Evolutionary conservation across 768 basidiomycete species (phyloP), one percentile per base, ranked within the genome.

Genomic region (Russula sp.): DNA sequence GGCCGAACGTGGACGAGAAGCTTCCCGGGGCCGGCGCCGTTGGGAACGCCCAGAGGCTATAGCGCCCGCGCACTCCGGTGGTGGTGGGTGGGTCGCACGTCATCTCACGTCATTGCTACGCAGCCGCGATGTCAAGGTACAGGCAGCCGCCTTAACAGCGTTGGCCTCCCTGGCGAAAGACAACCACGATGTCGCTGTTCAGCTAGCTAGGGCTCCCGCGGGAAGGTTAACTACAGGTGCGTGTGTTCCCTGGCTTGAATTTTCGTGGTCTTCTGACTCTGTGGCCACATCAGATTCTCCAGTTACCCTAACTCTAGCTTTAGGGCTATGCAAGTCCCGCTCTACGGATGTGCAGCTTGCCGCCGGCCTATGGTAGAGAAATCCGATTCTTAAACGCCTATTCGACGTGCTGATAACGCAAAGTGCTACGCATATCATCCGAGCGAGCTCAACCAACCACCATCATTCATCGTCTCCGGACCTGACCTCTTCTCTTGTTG

Each of bases 161-260:
- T 76, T 93, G 28, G 88, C 85, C 2, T 79, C 88, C 1, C 74
- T 93, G 10, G 80, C 82, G 9, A 84, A 83, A 68, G 89, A 91
- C 59, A 89, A 85, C 59, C 70, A 78, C 0, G 65, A 74, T 5
- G 76, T 90, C 0, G 84, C 88, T 4, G 71, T 66, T 13, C 78
- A 76, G 0, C 73, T 91, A 5, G 72, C 76, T 2, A 87, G 79
- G 64, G 34, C 62, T n/a, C 36, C 64, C 49, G 56, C 24, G n/a
- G 61, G 54, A 57, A 49, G 56, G 49, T 46, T 63, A 63, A 42
- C 16, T 50, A 42, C 26, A 64, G 28, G 71, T 67, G 11, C 13
- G 52, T 56, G 20, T 26, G 36, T 20, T 9, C 16, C n/a, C 28
- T 20, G n/a, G 16, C 16, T 10, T 49, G 9, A 38, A 22, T 68